Evolutionary conservation across 176 grass and related monocot genomes (phyloP).

Genomic region (Alloteropsis semialata): DNA sequence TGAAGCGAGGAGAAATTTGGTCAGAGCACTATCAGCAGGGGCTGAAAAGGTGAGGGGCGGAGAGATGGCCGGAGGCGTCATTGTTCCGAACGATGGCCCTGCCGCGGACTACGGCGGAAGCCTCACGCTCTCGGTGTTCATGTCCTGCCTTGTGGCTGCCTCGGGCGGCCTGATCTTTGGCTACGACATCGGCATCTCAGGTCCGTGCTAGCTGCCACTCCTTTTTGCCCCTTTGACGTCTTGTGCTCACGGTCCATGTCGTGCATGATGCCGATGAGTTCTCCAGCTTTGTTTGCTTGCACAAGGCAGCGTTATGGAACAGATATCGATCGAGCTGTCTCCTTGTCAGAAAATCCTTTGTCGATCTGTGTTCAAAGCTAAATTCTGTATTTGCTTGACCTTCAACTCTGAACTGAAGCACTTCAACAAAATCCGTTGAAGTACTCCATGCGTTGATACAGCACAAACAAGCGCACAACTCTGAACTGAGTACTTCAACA

Average conservation of each 20-base stretch:
- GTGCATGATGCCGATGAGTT: too few relatives aligned
- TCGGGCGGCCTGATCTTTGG: constrained; percentile 91
- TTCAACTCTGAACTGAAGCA: not conserved
- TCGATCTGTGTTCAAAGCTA: not conserved
- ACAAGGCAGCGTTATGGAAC: not conserved
- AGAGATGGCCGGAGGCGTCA: constrained; percentile 54
- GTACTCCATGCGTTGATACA: too few relatives aligned
- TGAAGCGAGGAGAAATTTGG: not conserved
- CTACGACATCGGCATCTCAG: constrained; percentile 90
- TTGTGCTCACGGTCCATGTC: too few relatives aligned
- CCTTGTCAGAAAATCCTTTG: not conserved
- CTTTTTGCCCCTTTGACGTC: not conserved
- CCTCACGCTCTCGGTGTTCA: constrained; percentile 58
- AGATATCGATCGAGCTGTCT: not conserved
- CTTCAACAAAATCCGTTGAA: too few relatives aligned
- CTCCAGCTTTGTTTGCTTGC: not conserved
- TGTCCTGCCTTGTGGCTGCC: constrained; percentile 75
- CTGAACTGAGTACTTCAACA: too few relatives aligned
- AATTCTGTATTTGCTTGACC: not conserved
- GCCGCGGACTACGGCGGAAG: constrained; percentile 44
- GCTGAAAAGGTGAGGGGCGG: not conserved
- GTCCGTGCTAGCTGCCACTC: constrained; percentile 3
- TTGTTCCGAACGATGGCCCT: not conserved
- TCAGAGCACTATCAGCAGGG: not conserved
- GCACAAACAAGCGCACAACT: too few relatives aligned